phyloP scores from a whole-genome alignment of 2,329 filamentous ascomycete species.

The Diaporthe citriasiana region DNA sequence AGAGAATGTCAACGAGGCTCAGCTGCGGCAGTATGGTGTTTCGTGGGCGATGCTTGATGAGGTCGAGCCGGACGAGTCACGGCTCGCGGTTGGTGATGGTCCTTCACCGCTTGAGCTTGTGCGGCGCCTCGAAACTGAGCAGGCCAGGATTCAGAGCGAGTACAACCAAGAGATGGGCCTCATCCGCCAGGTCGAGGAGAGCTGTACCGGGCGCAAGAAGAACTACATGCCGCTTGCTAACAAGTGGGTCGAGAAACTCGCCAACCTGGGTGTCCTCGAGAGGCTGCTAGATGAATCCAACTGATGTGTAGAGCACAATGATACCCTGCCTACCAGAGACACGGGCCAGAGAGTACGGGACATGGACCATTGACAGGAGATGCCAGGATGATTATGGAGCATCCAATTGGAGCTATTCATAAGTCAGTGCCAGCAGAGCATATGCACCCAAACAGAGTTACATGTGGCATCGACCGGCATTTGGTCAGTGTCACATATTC shows the following conservation, averaged over 20 bases:
- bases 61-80: not conserved
- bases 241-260: slow-evolving; percentile 77
- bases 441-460: not conserved
- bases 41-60: slow-evolving; percentile 17
- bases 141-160: slow-evolving; percentile 58
- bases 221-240: slow-evolving; percentile 80
- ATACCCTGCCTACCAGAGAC: no score
- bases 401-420: not conserved
- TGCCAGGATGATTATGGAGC: no score
- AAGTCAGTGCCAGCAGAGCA: not conserved
- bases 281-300: slow-evolving; percentile 50
- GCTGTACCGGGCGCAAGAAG: slow-evolving; percentile 68
- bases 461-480: not conserved
- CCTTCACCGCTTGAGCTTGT: not conserved
- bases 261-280: slow-evolving; percentile 73
- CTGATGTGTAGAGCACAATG: not conserved
- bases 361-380: not conserved
- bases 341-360: no score
- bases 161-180: slow-evolving; percentile 64
- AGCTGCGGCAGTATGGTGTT: slow-evolving; percentile 33
- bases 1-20: slow-evolving; percentile 19
- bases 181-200: slow-evolving; percentile 63
- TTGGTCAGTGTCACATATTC: not conserved
- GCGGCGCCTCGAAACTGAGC: slow-evolving; percentile 56
- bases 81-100: not conserved